phyloP scores from a whole-genome alignment of 2,329 filamentous ascomycete species.

The Hypomyces perniciosus region DNA sequence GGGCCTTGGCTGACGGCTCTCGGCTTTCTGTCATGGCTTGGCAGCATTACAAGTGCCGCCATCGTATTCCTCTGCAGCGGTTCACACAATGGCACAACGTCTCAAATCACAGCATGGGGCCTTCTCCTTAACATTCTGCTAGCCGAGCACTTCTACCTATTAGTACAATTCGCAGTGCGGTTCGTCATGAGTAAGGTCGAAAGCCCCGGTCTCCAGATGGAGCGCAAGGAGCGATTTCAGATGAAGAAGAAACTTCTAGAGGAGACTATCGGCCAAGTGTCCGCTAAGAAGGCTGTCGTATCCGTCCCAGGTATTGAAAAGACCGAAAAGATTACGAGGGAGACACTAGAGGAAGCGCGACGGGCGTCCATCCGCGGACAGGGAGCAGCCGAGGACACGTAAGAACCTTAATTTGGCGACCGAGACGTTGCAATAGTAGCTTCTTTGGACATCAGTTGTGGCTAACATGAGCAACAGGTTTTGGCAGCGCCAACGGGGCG shows the following conservation, averaged over 20 bases:
- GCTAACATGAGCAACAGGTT: conserved; percentile 38
- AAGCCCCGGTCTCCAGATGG: conserved; percentile 78
- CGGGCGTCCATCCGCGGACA: conserved; percentile 43
- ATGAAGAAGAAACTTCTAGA: conserved; percentile 75
- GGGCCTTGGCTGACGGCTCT: conserved; percentile 86
- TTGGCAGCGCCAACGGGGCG: conserved; percentile 55
- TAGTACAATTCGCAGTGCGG: conserved; percentile 65
- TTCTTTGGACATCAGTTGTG: not conserved
- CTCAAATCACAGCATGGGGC: conserved; percentile 70
- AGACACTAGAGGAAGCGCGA: conserved; percentile 56
- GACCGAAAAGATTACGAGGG: conserved; percentile 59
- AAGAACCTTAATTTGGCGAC: conserved; percentile 20
- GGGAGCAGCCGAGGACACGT: conserved; percentile 47
- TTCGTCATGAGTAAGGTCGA: conserved; percentile 74
- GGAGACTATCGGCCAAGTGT: conserved; percentile 58
- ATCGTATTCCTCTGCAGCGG: conserved; percentile 85
- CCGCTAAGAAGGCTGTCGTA: conserved; percentile 38
- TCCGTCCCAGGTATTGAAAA: conserved; percentile 40
- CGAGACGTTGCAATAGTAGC: not conserved
- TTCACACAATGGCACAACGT: conserved; percentile 57
- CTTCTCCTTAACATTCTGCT: conserved; percentile 77
- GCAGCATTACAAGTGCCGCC: conserved; percentile 79
- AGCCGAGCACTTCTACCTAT: conserved; percentile 85
- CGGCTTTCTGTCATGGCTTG: conserved; percentile 88
- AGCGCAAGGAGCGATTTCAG: conserved; percentile 72